These are phyloP conservation scores for Ophiostoma fasciatum DNA, from an alignment of 2,329 filamentous ascomycete species.

Conservation along the genomic window DNA sequence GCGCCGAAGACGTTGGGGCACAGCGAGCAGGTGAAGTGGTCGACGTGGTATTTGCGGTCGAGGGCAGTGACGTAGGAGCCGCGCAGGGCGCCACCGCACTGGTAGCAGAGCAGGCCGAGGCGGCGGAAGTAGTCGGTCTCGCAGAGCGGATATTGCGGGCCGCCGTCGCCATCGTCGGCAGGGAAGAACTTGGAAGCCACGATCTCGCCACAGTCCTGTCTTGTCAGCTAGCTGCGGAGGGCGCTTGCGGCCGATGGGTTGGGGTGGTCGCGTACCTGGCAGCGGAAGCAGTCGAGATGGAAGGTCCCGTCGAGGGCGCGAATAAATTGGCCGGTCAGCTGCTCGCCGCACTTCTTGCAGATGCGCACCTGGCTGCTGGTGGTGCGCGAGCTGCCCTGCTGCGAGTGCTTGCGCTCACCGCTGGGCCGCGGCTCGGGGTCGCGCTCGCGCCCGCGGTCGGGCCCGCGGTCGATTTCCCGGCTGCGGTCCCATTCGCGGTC, in stretches of 20 bases:
- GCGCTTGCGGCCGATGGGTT: background rate
- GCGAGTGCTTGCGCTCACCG: slow-evolving; percentile 34
- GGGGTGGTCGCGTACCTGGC: slow-evolving; percentile 50
- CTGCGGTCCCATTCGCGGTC: slow-evolving; percentile 16
- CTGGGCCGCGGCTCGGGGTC: slow-evolving; percentile 35
- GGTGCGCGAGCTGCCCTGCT: slow-evolving; percentile 31
- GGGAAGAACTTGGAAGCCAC: slow-evolving; percentile 99
- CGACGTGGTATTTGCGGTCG: slow-evolving; percentile 96
- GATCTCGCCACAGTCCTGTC: slow-evolving; percentile 90
- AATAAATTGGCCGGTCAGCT: slow-evolving; percentile 89
- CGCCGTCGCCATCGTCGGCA: slow-evolving; percentile 75
- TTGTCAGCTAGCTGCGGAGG: slow-evolving; percentile 32
- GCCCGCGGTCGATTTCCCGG: slow-evolving; percentile 14
- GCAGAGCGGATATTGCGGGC: slow-evolving; percentile 83
- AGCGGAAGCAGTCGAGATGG: slow-evolving; percentile 96
- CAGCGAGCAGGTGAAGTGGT: slow-evolving; percentile 96
- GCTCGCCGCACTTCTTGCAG: slow-evolving; percentile 79
- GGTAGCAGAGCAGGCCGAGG: slow-evolving; percentile 77
- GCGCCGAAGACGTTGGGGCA: slow-evolving; percentile 97
- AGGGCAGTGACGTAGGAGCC: slow-evolving; percentile 97
- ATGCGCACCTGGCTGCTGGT: slow-evolving; percentile 46
- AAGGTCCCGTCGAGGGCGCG: slow-evolving; percentile 86
- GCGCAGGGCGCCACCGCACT: slow-evolving; percentile 81
- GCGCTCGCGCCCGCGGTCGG: slow-evolving; percentile 8
- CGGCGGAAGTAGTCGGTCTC: slow-evolving; percentile 96